A percentile compares a stretch with the other conserved stretches of the same genome.
Evolutionary conservation across 192 early-diverging fungal genomes (phyloP).

Genomic region (Backusella luteola): DNA sequence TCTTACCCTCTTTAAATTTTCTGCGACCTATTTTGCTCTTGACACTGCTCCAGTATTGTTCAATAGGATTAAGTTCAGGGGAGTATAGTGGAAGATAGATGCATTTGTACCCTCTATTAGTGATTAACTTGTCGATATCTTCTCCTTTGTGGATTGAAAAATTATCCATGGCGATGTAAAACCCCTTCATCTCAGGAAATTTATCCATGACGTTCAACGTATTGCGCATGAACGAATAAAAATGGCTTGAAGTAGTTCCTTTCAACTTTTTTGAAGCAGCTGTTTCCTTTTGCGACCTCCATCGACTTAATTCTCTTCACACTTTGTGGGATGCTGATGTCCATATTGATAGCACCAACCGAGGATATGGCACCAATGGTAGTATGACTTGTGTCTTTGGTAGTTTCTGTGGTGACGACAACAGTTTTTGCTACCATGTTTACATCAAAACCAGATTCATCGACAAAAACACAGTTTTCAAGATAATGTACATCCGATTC

Average conservation of each 20-base stretch:
- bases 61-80: constrained; percentile 18
- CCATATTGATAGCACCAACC: too few relatives aligned
- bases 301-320: too few relatives aligned
- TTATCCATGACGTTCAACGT: too few relatives aligned
- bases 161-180: constrained; percentile 21
- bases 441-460: not conserved
- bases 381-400: too few relatives aligned
- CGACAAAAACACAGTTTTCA: not conserved
- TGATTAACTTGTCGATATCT: not conserved
- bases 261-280: too few relatives aligned
- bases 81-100: constrained; percentile 13
- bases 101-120: not conserved
- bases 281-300: too few relatives aligned
- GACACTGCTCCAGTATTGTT: constrained; percentile 14
- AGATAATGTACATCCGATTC: not conserved
- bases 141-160: constrained; percentile 12
- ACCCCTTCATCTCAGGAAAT: too few relatives aligned
- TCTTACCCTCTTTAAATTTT: too few relatives aligned
- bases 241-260: too few relatives aligned
- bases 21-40: not conserved
- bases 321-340: too few relatives aligned
- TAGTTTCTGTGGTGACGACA: not conserved
- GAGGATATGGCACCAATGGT: too few relatives aligned
- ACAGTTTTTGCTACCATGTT: not conserved
- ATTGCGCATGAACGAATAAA: too few relatives aligned